These are phyloP conservation scores for Fusarium multiceps DNA, from an alignment of 2,329 filamentous ascomycete species.

Conservation along the genomic window DNA sequence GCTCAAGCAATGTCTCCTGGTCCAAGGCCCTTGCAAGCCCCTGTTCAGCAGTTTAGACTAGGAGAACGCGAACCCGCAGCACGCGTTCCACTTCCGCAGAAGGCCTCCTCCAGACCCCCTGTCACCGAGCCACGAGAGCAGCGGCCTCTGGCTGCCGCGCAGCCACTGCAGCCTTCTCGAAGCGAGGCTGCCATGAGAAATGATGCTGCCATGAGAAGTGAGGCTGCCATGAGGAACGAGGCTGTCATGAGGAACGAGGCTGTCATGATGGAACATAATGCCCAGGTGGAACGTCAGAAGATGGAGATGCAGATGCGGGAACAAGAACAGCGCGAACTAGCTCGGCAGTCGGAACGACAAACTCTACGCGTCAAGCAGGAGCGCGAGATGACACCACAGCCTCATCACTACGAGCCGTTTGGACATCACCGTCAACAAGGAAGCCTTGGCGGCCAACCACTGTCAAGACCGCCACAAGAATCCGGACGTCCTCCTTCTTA, in stretches of 20 bases:
- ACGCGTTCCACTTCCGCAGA: slow-evolving; percentile 56
- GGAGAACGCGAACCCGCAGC: slow-evolving; percentile 49
- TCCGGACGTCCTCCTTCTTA: slow-evolving; percentile 54
- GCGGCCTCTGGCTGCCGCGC: slow-evolving; percentile 50
- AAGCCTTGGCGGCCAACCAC: slow-evolving; percentile 53
- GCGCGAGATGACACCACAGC: slow-evolving; percentile 55
- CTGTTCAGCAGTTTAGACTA: slow-evolving; percentile 58
- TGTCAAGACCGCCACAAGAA: slow-evolving; percentile 57
- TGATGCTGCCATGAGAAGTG: slow-evolving; percentile 45
- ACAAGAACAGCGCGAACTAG: slow-evolving; percentile 46
- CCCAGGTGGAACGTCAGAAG: slow-evolving; percentile 49
- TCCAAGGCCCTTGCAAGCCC: slow-evolving; percentile 57
- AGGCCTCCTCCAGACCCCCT: slow-evolving; percentile 48
- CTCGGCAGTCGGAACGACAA: slow-evolving; percentile 47
- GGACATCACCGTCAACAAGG: slow-evolving; percentile 54
- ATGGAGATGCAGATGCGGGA: slow-evolving; percentile 49
- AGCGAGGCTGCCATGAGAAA: slow-evolving; percentile 48
- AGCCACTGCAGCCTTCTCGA: slow-evolving; percentile 50
- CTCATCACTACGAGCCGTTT: slow-evolving; percentile 60
- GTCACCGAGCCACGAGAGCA: slow-evolving; percentile 51
- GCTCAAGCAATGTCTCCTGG: slow-evolving; percentile 61
- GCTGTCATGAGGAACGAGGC: slow-evolving; percentile 50
- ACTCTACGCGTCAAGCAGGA: slow-evolving; percentile 62
- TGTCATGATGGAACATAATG: slow-evolving; percentile 47
- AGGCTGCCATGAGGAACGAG: slow-evolving; percentile 51